phyloP scores from a whole-genome alignment of 1,284 basidiomycete genomes.

The Cryptococcus maquisensis region DNA sequence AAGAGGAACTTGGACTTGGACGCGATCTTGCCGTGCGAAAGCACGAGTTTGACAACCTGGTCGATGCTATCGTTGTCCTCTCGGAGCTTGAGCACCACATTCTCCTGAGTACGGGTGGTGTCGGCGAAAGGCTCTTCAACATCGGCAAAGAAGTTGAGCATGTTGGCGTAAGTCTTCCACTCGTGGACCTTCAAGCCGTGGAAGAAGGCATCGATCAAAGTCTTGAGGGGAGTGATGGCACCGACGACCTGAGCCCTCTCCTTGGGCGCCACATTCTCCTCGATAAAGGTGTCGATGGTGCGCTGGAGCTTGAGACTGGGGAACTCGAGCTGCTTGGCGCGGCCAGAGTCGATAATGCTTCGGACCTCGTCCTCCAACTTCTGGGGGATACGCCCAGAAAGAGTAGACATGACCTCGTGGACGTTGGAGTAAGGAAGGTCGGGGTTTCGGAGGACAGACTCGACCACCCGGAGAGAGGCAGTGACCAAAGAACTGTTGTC shows the following conservation, averaged over 20 bases:
- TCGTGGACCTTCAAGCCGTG: slow-evolving; percentile 85
- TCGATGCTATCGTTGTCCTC: slow-evolving; percentile 93
- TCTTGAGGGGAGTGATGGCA: slow-evolving; percentile 67
- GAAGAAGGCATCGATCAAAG: slow-evolving; percentile 75
- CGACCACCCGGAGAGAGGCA: slow-evolving; percentile 43
- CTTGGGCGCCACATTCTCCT: slow-evolving; percentile 72
- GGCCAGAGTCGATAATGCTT: slow-evolving; percentile 69
- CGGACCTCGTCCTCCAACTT: slow-evolving; percentile 88
- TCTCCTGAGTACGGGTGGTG: slow-evolving; percentile 74
- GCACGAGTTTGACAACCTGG: slow-evolving; percentile 77
- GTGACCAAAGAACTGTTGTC: slow-evolving; percentile 66
- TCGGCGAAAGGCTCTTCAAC: slow-evolving; percentile 87
- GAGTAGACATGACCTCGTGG: slow-evolving; percentile 75
- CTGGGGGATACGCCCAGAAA: slow-evolving; percentile 88
- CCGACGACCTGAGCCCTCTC: slow-evolving; percentile 72
- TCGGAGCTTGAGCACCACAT: slow-evolving; percentile 81
- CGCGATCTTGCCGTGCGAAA: slow-evolving; percentile 93
- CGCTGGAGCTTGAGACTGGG: slow-evolving; percentile 58
- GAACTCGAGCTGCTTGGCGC: slow-evolving; percentile 75
- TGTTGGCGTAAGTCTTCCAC: slow-evolving; percentile 52
- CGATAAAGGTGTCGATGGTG: slow-evolving; percentile 72
- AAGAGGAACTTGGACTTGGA: slow-evolving; percentile 88
- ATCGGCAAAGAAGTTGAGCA: slow-evolving; percentile 51
- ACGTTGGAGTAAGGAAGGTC: slow-evolving; percentile 88
- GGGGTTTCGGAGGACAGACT: slow-evolving; percentile 57